Evolutionary conservation across 306 rosid genomes (phyloP).

Genomic region (Mucuna pruriens): DNA sequence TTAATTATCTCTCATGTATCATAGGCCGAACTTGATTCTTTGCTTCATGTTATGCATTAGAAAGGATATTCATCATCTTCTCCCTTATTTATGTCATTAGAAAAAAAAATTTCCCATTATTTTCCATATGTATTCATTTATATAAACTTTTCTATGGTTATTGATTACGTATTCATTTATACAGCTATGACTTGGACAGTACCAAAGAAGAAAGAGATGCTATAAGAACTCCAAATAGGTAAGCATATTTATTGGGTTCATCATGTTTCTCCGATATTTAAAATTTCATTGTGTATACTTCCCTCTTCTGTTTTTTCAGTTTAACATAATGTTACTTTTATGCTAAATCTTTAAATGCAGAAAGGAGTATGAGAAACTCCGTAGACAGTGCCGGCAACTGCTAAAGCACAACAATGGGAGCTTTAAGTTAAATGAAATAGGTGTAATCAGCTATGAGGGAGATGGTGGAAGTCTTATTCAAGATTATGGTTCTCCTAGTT

Average conservation of each 20-base stretch:
- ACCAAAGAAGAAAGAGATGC: slow-evolving; percentile 81
- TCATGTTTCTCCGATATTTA: slow-evolving; percentile 13
- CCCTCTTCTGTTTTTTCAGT: slow-evolving; percentile 15
- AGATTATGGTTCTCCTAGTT: slow-evolving; percentile 83
- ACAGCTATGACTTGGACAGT: slow-evolving; percentile 89
- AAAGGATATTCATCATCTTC: slow-evolving; percentile 17
- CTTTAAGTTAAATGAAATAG: slow-evolving; percentile 61
- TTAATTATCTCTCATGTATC: slow-evolving; percentile 3
- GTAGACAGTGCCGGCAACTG: slow-evolving; percentile 74
- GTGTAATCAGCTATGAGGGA: slow-evolving; percentile 60
- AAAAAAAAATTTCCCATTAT: not conserved
- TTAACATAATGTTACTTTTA: slow-evolving; percentile 32
- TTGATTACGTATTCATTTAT: slow-evolving; percentile 41
- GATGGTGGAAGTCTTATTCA: slow-evolving; percentile 60
- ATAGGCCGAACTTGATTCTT: slow-evolving; percentile 19
- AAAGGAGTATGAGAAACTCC: slow-evolving; percentile 83
- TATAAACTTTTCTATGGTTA: slow-evolving; percentile 23
- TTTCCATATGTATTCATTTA: not conserved
- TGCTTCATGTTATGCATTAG: slow-evolving; percentile 16
- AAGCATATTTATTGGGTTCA: slow-evolving; percentile 19
- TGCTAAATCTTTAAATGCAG: slow-evolving; percentile 58
- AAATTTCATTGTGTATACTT: slow-evolving; percentile 7
- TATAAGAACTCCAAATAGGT: slow-evolving; percentile 78
- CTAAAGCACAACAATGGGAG: slow-evolving; percentile 62
- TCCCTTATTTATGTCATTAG: slow-evolving; percentile 16